These are phyloP conservation scores for Thelephora aurantiotincta DNA, from an alignment of 768 basidiomycete species.

Conservation along the genomic window DNA sequence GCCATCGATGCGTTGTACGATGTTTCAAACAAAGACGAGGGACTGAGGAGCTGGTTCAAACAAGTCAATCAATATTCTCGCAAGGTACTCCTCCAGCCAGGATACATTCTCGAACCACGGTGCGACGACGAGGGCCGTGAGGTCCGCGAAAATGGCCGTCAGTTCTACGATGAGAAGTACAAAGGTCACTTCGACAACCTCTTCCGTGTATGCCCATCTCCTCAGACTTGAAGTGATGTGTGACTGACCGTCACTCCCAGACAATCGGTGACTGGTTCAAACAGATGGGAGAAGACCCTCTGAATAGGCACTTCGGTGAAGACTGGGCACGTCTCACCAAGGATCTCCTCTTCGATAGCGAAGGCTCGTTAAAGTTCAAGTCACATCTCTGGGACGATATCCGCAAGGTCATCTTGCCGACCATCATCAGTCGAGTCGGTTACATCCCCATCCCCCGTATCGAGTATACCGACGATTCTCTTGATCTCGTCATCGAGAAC, in stretches of 20 bases:
- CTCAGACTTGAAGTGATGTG: not conserved
- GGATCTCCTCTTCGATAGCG: slow-evolving; percentile 68
- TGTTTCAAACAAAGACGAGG: slow-evolving; percentile 62
- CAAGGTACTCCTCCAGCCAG: slow-evolving; percentile 64
- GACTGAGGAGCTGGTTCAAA: slow-evolving; percentile 62
- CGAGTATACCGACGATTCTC: slow-evolving; percentile 78
- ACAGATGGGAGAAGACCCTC: slow-evolving; percentile 73
- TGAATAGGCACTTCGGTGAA: slow-evolving; percentile 69
- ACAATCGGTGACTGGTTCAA: slow-evolving; percentile 66
- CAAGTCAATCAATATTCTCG: slow-evolving; percentile 48
- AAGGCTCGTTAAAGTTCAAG: slow-evolving; percentile 84
- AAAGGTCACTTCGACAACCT: slow-evolving; percentile 69
- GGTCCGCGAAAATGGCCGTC: slow-evolving; percentile 56
- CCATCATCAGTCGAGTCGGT: slow-evolving; percentile 61
- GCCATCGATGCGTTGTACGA: slow-evolving; percentile 58
- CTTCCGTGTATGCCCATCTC: slow-evolving; percentile 27
- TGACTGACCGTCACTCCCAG: not conserved
- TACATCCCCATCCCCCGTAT: slow-evolving; percentile 86
- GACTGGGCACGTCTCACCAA: slow-evolving; percentile 73
- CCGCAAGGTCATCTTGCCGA: slow-evolving; percentile 67
- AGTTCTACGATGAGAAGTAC: slow-evolving; percentile 69
- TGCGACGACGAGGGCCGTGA: slow-evolving; percentile 49
- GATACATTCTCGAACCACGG: slow-evolving; percentile 73
- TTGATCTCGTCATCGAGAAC: slow-evolving; percentile 91
- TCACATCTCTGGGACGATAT: slow-evolving; percentile 82